Percentiles rank a stretch among this genome's conserved stretches.
These are phyloP conservation scores for Leccinum boreale DNA, from an alignment of 768 basidiomycete species.

Conservation along the genomic window DNA sequence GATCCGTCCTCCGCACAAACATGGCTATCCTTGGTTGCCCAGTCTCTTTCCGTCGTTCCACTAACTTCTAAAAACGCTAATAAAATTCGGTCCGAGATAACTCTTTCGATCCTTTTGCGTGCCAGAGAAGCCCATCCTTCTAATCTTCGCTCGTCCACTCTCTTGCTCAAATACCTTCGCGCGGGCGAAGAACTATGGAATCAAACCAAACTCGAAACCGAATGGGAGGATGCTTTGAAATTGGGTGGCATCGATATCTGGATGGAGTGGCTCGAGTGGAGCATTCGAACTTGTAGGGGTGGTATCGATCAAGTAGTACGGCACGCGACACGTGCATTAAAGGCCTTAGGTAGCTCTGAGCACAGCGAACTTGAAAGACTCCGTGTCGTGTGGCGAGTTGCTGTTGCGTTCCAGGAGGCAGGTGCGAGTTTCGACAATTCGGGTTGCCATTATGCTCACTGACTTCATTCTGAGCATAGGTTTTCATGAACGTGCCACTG, in stretches of 20 bases:
- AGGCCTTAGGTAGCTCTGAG: constrained; percentile 38
- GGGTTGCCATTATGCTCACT: not conserved
- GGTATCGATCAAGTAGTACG: constrained; percentile 53
- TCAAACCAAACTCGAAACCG: constrained; percentile 46
- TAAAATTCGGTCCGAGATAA: constrained; percentile 67
- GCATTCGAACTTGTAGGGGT: constrained; percentile 44
- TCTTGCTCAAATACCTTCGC: constrained; percentile 64
- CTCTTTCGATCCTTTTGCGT: constrained; percentile 62
- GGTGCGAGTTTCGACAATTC: constrained; percentile 41
- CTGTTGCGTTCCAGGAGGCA: constrained; percentile 59
- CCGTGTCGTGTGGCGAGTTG: constrained; percentile 69
- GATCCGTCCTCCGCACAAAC: constrained; percentile 51
- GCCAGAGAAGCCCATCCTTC: constrained; percentile 55
- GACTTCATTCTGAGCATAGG: constrained; percentile 39
- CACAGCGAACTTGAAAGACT: constrained; percentile 52
- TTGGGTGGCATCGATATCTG: constrained; percentile 56
- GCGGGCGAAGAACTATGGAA: constrained; percentile 75
- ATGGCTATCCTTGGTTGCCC: constrained; percentile 65
- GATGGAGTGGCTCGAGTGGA: constrained; percentile 83
- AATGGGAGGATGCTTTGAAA: constrained; percentile 68
- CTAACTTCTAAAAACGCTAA: constrained; percentile 63
- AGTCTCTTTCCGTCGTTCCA: constrained; percentile 62
- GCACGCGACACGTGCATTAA: constrained; percentile 48
- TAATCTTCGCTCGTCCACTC: constrained; percentile 45
- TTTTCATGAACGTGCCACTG: constrained; percentile 68